Conservation (phyloP, 1,139 yeast species). For the Suhomyces anneliseae region DNA sequence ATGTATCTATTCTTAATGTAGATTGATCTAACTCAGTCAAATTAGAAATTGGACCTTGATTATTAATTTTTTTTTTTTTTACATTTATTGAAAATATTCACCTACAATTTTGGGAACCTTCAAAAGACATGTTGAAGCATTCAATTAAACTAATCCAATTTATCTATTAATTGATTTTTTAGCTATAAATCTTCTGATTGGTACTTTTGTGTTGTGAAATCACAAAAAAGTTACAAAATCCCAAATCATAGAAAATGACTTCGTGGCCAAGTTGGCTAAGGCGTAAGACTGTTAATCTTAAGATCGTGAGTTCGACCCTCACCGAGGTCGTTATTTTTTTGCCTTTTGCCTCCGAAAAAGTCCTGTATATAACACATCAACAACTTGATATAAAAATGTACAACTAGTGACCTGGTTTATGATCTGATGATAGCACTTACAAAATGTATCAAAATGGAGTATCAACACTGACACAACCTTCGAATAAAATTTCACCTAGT, state of each 20-base stretch:
- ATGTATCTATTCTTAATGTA: no score
- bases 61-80: no score
- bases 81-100: no score
- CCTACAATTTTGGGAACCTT: no score
- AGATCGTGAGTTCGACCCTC: constrained; percentile 49
- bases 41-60: no score
- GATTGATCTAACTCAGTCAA: no score
- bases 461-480: constrained; percentile 1
- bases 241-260: constrained; percentile 24
- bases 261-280: constrained; percentile 60
- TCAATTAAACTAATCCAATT: no score
- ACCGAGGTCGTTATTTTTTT: constrained; percentile 35
- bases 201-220: no score
- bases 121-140: no score
- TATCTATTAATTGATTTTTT: no score
- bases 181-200: no score
- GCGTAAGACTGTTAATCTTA: constrained; percentile 56
- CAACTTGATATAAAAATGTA: neutral
- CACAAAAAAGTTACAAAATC: no score
- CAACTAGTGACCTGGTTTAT: neutral
- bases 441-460: constrained; percentile 6
- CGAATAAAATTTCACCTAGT: neutral
- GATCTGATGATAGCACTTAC: constrained; percentile 1
- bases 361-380: constrained; percentile 7
- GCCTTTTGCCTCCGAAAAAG: neutral